Conservation (phyloP, 2,329 filamentous ascomycete species). For the Leptographium lundbergii region DNA sequence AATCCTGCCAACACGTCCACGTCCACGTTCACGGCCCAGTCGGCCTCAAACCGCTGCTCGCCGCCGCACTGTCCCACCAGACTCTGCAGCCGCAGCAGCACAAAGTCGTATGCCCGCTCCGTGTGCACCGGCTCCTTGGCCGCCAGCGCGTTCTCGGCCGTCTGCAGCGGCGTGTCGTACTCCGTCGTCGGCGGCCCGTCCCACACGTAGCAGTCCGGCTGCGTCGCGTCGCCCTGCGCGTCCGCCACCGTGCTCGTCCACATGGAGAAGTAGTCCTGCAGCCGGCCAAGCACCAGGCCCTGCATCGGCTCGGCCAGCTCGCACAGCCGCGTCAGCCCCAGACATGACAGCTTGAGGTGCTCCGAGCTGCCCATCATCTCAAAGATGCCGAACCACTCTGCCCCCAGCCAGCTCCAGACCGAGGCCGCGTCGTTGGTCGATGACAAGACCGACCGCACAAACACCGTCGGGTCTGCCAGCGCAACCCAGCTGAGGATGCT, state of each 20-base stretch:
- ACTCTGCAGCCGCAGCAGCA: constrained; percentile 46
- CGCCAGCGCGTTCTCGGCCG: constrained; percentile 38
- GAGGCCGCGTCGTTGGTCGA: constrained; percentile 29
- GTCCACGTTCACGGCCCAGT: constrained; percentile 66
- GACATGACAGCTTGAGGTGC: constrained; percentile 57
- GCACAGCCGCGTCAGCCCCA: constrained; percentile 60
- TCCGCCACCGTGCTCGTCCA: constrained; percentile 62
- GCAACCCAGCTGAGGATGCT: constrained; percentile 68
- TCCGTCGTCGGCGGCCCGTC: constrained; percentile 25
- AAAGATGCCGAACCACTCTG: constrained; percentile 57
- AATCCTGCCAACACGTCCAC: constrained; percentile 58
- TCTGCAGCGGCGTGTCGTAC: constrained; percentile 43
- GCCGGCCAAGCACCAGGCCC: constrained; percentile 41
- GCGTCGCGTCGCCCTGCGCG: constrained; percentile 43
- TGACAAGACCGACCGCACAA: constrained; percentile 42
- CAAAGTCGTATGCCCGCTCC: constrained; percentile 50
- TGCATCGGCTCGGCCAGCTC: constrained; percentile 48
- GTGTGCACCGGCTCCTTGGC: constrained; percentile 55
- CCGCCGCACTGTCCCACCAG: constrained; percentile 51
- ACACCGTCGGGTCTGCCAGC: constrained; percentile 56
- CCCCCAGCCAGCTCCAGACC: constrained; percentile 46
- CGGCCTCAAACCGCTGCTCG: constrained; percentile 49
- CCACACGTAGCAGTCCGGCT: constrained; percentile 40
- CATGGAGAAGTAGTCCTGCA: constrained; percentile 64
- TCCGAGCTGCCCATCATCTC: constrained; percentile 53